These are phyloP conservation scores for Mucor lusitanicus DNA, from an alignment of 371 early-diverging fungal genomes.

Conservation along the genomic window DNA sequence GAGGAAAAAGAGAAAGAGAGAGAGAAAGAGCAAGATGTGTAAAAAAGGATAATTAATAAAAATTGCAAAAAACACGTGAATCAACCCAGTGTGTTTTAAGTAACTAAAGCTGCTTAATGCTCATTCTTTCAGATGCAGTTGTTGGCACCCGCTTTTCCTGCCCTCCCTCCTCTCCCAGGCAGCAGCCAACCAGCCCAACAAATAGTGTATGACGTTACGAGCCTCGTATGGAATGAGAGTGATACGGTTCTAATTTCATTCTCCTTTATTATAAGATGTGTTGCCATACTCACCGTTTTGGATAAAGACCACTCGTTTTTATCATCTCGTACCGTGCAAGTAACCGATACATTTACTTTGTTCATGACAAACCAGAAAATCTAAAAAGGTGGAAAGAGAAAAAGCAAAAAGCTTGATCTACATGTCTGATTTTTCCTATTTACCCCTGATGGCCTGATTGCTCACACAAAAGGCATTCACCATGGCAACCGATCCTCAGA, in stretches of 20 bases:
- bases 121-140: background rate
- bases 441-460: background rate
- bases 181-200: background rate
- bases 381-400: background rate
- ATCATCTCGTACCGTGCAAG: background rate
- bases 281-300: constrained; percentile 1
- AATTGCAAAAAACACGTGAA: constrained; percentile 7
- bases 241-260: background rate
- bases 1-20: constrained; percentile 8
- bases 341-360: background rate
- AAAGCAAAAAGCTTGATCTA: background rate
- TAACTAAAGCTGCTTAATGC: background rate
- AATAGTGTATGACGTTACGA: constrained; percentile 1
- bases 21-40: background rate
- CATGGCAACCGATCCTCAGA: background rate
- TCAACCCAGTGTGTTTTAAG: background rate
- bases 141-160: background rate
- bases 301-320: background rate
- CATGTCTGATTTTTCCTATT: background rate
- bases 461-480: background rate
- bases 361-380: background rate
- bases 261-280: constrained; percentile 3
- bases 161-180: background rate
- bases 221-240: background rate
- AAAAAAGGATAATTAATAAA: constrained; percentile 2